These are phyloP conservation scores for Dictyostelium gargantuum DNA, from an alignment of 208 protist species.

Conservation along the genomic window DNA sequence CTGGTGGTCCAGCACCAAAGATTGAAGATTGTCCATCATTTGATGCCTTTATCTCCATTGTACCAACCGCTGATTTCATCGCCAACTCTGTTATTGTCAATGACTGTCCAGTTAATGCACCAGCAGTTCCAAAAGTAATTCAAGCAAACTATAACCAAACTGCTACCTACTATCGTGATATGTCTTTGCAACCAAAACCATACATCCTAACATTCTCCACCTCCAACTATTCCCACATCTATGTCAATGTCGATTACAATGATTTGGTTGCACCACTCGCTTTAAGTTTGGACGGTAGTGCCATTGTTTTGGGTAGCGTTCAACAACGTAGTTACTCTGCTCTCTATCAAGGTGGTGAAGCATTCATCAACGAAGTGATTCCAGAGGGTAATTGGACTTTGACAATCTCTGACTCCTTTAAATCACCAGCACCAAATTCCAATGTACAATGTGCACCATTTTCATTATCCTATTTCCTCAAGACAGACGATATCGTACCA, in stretches of 20 bases:
- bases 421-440: neutral
- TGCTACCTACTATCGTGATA: neutral
- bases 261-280: neutral
- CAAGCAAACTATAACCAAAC: neutral
- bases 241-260: neutral
- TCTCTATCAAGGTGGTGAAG: conserved; percentile 10
- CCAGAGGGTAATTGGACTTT: neutral
- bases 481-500: neutral
- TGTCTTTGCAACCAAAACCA: neutral
- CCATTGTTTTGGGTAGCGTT: neutral
- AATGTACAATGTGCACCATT: conserved; percentile 18
- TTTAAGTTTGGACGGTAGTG: neutral
- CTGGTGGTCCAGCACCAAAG: neutral
- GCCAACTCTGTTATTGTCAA: neutral
- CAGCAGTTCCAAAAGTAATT: neutral
- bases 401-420: neutral
- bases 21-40: conserved; percentile 19
- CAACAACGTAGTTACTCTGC: neutral
- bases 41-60: neutral
- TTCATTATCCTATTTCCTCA: neutral
- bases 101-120: neutral
- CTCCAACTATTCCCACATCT: neutral
- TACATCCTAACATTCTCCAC: neutral
- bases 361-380: conserved; percentile 2
- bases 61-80: neutral